Conservation (phyloP, 2,329 filamentous ascomycete species). For the Phoma herbarum region DNA sequence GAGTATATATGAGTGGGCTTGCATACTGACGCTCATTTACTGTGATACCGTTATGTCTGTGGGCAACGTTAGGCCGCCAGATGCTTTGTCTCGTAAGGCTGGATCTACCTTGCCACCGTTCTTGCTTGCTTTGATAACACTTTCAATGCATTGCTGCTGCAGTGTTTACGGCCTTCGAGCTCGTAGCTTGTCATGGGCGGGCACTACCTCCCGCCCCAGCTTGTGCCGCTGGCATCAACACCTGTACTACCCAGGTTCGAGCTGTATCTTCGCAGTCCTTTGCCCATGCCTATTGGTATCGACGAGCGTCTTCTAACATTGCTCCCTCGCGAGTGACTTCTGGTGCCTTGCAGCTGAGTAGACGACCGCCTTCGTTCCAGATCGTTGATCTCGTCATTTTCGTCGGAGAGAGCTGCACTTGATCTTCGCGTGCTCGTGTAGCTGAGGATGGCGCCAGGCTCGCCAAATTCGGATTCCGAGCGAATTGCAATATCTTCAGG, state of each 20-base stretch:
- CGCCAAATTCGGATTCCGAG: conserved; percentile 53
- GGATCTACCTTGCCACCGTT: neutral
- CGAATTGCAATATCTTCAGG: conserved; percentile 27
- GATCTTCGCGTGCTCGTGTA: conserved; percentile 42
- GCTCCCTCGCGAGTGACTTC: conserved; percentile 45
- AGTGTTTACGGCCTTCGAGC: neutral
- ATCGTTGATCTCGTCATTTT: conserved; percentile 25
- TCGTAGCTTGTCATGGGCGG: conserved; percentile 3
- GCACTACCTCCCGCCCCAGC: conserved; percentile 42
- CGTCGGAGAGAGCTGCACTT: conserved; percentile 38
- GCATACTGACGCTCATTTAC: neutral
- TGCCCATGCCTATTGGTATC: conserved; percentile 57
- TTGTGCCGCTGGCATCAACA: conserved; percentile 44
- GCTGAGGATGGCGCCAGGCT: conserved; percentile 44
- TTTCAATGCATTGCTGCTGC: neutral
- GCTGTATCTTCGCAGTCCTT: conserved; percentile 55
- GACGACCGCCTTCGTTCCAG: conserved; percentile 25
- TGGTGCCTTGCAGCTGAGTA: conserved; percentile 24
- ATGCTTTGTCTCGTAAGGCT: neutral
- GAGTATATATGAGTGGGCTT: neutral
- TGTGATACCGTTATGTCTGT: neutral
- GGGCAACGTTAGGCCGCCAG: neutral
- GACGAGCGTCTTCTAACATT: conserved; percentile 52
- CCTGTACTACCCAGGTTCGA: conserved; percentile 56
- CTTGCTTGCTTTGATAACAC: neutral